Evolutionary conservation across 2,329 filamentous ascomycete species (phyloP).

Genomic region (Hypocrella siamensis): DNA sequence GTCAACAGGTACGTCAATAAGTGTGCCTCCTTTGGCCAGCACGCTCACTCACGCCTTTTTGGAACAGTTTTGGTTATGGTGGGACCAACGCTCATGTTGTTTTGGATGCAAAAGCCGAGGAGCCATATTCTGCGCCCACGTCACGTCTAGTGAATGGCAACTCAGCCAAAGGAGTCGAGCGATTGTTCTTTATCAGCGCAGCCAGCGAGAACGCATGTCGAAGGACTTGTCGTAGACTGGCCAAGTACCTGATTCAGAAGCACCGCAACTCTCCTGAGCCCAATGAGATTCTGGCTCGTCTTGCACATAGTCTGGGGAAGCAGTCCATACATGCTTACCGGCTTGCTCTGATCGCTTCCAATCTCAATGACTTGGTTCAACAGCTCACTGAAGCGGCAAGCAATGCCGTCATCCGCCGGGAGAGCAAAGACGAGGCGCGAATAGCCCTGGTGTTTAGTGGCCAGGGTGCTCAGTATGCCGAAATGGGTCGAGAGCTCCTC

Average conservation of each 20-base stretch:
- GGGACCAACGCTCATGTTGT: neutral
- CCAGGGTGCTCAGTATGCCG: constrained; percentile 19
- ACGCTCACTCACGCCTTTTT: neutral
- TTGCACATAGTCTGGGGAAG: neutral
- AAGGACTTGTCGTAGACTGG: neutral
- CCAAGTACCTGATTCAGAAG: neutral
- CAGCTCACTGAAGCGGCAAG: neutral
- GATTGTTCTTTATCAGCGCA: neutral
- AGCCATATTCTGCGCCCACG: neutral
- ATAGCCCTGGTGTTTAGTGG: constrained; percentile 22
- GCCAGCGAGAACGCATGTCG: neutral
- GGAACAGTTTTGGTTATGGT: neutral
- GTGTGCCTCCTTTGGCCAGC: neutral
- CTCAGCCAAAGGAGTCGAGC: too few species aligned
- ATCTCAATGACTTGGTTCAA: neutral
- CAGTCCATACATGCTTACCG: neutral
- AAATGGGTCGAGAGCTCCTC: constrained; percentile 8
- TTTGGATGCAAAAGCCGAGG: neutral
- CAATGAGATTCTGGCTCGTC: neutral
- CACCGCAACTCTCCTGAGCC: neutral
- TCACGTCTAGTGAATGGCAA: too few species aligned
- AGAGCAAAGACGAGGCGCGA: neutral
- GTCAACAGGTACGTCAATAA: neutral
- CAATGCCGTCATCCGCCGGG: constrained; percentile 7
- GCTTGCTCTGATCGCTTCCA: neutral